A percentile compares a stretch with the other conserved stretches of the same genome.
Evolutionary conservation across 1,284 basidiomycete species (phyloP).

Genomic region (Cutaneotrichosporon sp.): DNA sequence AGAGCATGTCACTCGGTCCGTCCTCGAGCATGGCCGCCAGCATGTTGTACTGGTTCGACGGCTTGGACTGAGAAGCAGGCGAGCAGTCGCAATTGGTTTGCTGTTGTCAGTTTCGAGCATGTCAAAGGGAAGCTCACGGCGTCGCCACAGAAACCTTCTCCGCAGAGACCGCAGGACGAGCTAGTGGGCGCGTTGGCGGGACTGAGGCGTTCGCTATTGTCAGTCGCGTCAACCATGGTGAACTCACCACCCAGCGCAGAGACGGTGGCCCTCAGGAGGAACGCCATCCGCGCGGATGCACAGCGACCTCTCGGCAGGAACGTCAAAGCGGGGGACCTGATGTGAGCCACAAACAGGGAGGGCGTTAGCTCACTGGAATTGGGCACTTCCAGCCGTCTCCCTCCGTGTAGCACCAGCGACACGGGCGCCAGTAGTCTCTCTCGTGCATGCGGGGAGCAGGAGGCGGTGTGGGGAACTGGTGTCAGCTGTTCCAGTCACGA

Average conservation of each 20-base stretch:
- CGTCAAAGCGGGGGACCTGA: constrained; percentile 29
- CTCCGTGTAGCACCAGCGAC: constrained; percentile 28
- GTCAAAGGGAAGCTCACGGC: constrained; percentile 1
- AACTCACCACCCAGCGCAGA: constrained; percentile 30
- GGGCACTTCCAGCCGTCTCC: constrained; percentile 29
- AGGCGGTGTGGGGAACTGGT: constrained; percentile 29
- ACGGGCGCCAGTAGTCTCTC: constrained; percentile 29
- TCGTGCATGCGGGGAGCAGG: constrained; percentile 21
- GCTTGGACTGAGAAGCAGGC: constrained; percentile 20
- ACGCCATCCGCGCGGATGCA: constrained; percentile 27
- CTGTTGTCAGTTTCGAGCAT: constrained; percentile 8
- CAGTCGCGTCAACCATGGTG: background rate
- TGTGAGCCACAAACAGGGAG: background rate
- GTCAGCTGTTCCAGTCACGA: constrained; percentile 5
- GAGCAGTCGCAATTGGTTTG: constrained; percentile 21
- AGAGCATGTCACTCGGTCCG: constrained; percentile 27
- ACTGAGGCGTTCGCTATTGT: constrained; percentile 26
- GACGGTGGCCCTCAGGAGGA: constrained; percentile 28
- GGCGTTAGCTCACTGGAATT: constrained; percentile 18
- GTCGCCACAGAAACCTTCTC: constrained; percentile 31
- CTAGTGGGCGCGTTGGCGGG: constrained; percentile 22
- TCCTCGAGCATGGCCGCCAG: constrained; percentile 26
- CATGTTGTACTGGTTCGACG: constrained; percentile 17
- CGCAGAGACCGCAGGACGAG: constrained; percentile 27
- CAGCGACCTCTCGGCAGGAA: constrained; percentile 22